Evolutionary conservation across 2,329 filamentous ascomycete species (phyloP).

Genomic region (Oidium heveae): DNA sequence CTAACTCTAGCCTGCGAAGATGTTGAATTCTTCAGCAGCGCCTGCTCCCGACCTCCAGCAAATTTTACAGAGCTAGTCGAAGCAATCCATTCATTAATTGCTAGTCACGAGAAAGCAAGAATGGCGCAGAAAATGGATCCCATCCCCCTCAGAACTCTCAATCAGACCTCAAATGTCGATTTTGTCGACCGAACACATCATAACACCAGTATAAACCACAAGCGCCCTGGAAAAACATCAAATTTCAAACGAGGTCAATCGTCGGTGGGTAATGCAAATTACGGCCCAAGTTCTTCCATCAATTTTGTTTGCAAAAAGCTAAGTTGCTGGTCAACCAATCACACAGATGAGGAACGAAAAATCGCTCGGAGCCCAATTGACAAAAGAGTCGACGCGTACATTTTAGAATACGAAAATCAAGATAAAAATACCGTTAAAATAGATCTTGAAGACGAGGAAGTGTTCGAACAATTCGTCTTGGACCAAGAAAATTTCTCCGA

Average conservation of each 20-base stretch:
- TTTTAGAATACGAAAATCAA: neutral
- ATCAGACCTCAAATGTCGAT: neutral
- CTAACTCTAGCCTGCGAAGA: neutral
- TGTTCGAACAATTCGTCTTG: neutral
- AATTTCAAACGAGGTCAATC: neutral
- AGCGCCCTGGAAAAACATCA: neutral
- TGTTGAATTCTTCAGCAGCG: neutral
- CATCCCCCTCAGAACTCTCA: neutral
- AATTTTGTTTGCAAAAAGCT: conserved; percentile 1
- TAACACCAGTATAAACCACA: neutral
- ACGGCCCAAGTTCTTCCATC: neutral
- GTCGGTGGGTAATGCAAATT: neutral
- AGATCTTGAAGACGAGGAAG: too few species aligned
- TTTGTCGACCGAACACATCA: neutral
- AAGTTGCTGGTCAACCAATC: neutral
- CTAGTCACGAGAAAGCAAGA: neutral
- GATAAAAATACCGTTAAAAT: neutral
- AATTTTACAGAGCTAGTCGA: neutral
- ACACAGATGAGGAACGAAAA: neutral
- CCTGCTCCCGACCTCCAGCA: neutral
- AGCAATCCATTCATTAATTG: neutral
- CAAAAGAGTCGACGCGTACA: neutral
- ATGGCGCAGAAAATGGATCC: neutral
- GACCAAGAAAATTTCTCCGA: neutral
- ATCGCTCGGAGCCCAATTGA: neutral